A percentile compares a stretch with the other conserved stretches of the same genome.
Conservation (phyloP, 1,284 basidiomycete genomes). For the Leccinum colubrinum region DNA sequence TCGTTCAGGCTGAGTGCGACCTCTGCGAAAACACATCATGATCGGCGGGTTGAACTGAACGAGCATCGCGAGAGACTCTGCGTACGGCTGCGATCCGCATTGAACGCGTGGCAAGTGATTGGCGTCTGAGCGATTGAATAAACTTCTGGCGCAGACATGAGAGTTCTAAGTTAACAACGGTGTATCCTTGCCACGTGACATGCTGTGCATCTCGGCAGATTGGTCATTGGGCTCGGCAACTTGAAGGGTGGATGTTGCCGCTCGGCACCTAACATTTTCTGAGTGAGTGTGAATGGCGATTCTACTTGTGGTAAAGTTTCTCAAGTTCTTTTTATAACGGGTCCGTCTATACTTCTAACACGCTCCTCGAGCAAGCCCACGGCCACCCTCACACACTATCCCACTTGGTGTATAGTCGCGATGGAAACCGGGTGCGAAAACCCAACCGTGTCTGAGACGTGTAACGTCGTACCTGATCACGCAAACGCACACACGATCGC, state of each 20-base stretch:
- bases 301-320: too few relatives aligned
- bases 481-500: background rate
- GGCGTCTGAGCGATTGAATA: conserved; percentile 80
- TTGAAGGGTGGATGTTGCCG: too few relatives aligned
- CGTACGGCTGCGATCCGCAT: conserved; percentile 84
- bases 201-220: background rate
- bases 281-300: too few relatives aligned
- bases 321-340: too few relatives aligned
- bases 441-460: background rate
- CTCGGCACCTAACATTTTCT: too few relatives aligned
- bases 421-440: background rate
- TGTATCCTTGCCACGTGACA: background rate
- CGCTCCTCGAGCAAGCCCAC: too few relatives aligned
- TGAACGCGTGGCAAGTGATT: conserved; percentile 92
- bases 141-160: conserved; percentile 76
- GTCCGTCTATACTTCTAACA: too few relatives aligned
- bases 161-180: background rate
- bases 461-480: background rate
- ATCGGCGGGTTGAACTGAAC: conserved; percentile 8
- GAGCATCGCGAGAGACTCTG: conserved; percentile 14
- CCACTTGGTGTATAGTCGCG: background rate
- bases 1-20: conserved; percentile 91
- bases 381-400: background rate
- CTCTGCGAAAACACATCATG: conserved; percentile 49
- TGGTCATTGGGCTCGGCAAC: too few relatives aligned